Evolutionary conservation across 352 stramenopile genomes (phyloP).

Genomic region (Phytophthora kernoviae): DNA sequence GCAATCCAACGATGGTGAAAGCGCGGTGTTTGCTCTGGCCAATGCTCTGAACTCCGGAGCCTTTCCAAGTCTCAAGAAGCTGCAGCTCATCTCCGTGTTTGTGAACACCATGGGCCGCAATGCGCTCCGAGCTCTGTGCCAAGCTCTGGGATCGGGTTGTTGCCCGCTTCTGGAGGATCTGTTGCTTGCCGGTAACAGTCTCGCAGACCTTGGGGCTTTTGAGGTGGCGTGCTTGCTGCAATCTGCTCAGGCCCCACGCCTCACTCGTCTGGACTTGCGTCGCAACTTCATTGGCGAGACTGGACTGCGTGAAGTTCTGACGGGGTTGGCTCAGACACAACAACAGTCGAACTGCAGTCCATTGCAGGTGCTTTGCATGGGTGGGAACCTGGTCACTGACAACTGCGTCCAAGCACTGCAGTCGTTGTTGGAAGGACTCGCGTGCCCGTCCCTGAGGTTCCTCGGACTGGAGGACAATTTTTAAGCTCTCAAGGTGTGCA

Average conservation of each 20-base stretch:
- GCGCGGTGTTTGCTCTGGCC: constrained; percentile 51
- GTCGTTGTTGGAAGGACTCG: constrained; percentile 34
- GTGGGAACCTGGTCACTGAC: constrained; percentile 83
- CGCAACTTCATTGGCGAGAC: constrained; percentile 77
- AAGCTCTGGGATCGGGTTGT: constrained; percentile 43
- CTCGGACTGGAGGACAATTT: constrained; percentile 83
- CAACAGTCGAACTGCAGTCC: constrained; percentile 16
- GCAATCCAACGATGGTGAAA: constrained; percentile 62
- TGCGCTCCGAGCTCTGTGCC: constrained; percentile 43
- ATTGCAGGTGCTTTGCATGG: constrained; percentile 77
- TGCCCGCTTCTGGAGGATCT: constrained; percentile 63
- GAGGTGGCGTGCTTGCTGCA: constrained; percentile 55
- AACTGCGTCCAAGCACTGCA: constrained; percentile 65
- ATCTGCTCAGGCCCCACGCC: constrained; percentile 30
- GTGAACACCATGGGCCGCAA: constrained; percentile 69
- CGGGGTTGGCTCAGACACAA: constrained; percentile 28
- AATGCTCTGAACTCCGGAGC: constrained; percentile 35
- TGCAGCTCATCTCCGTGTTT: constrained; percentile 76
- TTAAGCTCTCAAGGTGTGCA: constrained; percentile 66
- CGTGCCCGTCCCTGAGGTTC: constrained; percentile 63
- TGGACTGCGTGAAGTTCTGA: constrained; percentile 50
- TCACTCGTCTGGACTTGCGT: constrained; percentile 65
- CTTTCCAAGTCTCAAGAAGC: constrained; percentile 49
- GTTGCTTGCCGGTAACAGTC: constrained; percentile 68
- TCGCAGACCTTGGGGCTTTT: constrained; percentile 56